Evolutionary conservation across 257 asterid genomes (phyloP), one percentile per base, ranked within the genome.

Genomic region (Solanum microdontum): DNA sequence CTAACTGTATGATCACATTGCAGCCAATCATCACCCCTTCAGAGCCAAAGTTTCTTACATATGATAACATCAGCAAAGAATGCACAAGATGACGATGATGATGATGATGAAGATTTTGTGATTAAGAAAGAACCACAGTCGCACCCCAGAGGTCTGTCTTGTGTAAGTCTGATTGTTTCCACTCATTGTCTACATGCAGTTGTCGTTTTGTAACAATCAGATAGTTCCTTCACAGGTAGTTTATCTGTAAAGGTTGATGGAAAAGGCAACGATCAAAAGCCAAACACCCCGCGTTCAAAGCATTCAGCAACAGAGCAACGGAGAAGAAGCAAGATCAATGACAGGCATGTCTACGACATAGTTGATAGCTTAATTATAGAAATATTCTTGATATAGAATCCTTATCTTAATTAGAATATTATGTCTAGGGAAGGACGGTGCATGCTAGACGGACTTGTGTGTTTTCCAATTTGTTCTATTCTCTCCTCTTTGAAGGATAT

Each of bases 251-350:
- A 96, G 89, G 90, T 92, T 90, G 98, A 95, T 91, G 94, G 93
- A 40, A 94, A 92, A 91, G 89, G 89, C 86, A 86, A 82, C 32
- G 94, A 93, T 82, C 98, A 96, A 90, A 97, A 91, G 90, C 98
- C 99, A 51, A 96, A 88, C 89, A 97, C 99, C 60, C 96, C 99
- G 3, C 98, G 99, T 55, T 97, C 99, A 11, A 97, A 96, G 87
- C 99, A 97, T 93, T 97, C 99, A 1, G 99, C 99, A 88, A 97
- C 99, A 32, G 99, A 97, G 92, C 99, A 97, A 83, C 99, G 99
- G 28, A 92, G 99, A 91, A 93, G 99, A 91, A 92, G 99, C 95
- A 97, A 97, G 91, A 97, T 97, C 87, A 97, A 97, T 90, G 99
- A 97, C 94, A 95, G 99, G 99, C 93, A 94, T 85, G 94, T 86